Evolutionary conservation across 2,329 filamentous ascomycete species (phyloP).

Genomic region (Diplodia sapinea): DNA sequence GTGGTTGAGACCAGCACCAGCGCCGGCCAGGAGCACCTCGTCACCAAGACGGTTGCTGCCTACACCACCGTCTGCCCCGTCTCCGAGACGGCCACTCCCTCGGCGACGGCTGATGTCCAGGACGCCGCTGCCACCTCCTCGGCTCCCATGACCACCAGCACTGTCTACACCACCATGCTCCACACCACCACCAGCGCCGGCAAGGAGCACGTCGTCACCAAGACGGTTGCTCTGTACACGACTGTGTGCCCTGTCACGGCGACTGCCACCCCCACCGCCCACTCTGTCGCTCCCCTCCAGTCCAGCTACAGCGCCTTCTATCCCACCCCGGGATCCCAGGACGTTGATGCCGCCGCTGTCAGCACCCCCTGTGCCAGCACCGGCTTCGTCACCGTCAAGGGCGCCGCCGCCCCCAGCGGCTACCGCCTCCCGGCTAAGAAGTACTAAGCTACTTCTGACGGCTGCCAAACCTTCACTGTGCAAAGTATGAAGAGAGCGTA

Average conservation of each 20-base stretch:
- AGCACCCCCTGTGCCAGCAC: conserved; percentile 15
- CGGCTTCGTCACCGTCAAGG: conserved; percentile 30
- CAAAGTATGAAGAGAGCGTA: conserved; percentile 27
- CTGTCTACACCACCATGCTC: conserved; percentile 36
- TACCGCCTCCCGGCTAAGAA: conserved; percentile 24
- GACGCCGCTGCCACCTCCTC: conserved; percentile 14
- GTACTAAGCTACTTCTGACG: conserved; percentile 18
- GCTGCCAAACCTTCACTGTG: conserved; percentile 9
- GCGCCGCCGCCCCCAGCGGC: conserved; percentile 29
- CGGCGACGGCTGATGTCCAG: conserved; percentile 7
- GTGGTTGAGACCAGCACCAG: conserved; percentile 36
- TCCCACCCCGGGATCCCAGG: conserved; percentile 21
- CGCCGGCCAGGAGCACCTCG: conserved; percentile 30
- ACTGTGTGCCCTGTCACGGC: conserved; percentile 33
- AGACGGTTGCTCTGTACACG: conserved; percentile 37
- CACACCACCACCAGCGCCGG: conserved; percentile 35
- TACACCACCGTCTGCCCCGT: conserved; percentile 36
- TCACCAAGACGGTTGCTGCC: conserved; percentile 34
- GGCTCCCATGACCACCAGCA: conserved; percentile 32
- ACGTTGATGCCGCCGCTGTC: conserved; percentile 19
- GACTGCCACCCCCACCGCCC: conserved; percentile 8
- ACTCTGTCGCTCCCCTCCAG: conserved; percentile 30
- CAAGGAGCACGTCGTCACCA: conserved; percentile 31
- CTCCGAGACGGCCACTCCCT: conserved; percentile 15
- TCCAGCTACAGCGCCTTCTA: conserved; percentile 28